Evolutionary conservation across 2,329 filamentous ascomycete genomes (phyloP), one percentile per base, ranked within the genome.

Genomic region (Colletotrichum tamarilloi): DNA sequence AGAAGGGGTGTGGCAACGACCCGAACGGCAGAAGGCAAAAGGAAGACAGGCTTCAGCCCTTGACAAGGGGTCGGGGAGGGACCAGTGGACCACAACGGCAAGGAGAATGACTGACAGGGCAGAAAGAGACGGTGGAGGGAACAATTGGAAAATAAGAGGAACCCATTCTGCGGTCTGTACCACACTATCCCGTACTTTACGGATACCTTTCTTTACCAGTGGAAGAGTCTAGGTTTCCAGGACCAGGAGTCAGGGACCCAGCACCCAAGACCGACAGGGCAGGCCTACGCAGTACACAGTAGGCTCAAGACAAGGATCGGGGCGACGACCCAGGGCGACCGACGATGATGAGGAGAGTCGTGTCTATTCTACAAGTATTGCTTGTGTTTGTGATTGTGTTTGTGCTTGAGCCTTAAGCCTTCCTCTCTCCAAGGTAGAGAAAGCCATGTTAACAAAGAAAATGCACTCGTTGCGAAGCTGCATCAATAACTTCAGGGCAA

Each of bases 1-100:
- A 16, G 22, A 52, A 35, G 30, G 68, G 60, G 30, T 58, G 60
- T 65, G 62, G 62, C 62, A 42, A 65, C 52, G 52, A 28, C 22
- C 26, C 42, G 42, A 69, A 69, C 70, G 70, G 70, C 67, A 73
- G 70, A 73, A 64, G 70, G 70, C 70, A 67, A 58, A 53, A 57
- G 22, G 65, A 38, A 60, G 53, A 24, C 52, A 59, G 35, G 35
- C 14, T 42, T 42, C 30, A 32, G 30, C 30, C 30, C 30, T 32
- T 32, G 35, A 42, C 35, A 42, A 42, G 64, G 55, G 55, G 30
- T 14, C 55, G 59, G 26, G 38, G 38, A 30, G 68, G 55, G 30
- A 32, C 30, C 30, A 32, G 30, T 32, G 30, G 30, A 60, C 24
- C 49, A 56, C 49, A 24, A 65, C 52, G 62, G 49, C 55, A 57